These are phyloP conservation scores for Penicillium sp. DNA, from an alignment of 2,329 filamentous ascomycete species.

Conservation along the genomic window DNA sequence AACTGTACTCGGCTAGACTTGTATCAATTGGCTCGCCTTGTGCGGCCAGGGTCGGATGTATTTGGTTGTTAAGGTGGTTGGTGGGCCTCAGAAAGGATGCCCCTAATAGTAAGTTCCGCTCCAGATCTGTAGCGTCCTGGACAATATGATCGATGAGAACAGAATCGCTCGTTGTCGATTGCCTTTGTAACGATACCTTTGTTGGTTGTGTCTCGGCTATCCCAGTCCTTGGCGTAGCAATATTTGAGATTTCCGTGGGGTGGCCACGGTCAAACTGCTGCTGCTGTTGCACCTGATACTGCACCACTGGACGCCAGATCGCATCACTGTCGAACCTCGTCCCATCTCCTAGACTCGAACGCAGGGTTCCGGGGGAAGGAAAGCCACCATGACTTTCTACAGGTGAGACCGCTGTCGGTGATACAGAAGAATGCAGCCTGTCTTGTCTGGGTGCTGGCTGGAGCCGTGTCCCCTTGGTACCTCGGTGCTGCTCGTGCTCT, in stretches of 20 bases:
- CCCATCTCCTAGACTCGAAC: background rate
- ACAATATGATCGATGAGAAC: conserved; percentile 10
- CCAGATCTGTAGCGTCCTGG: conserved; percentile 17
- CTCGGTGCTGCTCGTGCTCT: conserved; percentile 18
- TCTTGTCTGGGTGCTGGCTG: background rate
- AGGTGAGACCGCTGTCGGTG: conserved; percentile 1
- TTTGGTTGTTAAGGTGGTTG: conserved; percentile 4
- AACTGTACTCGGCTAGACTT: background rate
- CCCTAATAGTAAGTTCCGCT: conserved; percentile 15
- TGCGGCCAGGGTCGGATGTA: background rate
- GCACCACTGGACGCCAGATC: background rate
- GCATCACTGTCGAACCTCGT: background rate
- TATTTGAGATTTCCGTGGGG: background rate
- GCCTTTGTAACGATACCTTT: background rate
- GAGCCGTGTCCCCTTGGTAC: conserved; percentile 4
- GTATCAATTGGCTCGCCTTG: background rate
- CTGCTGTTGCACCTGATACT: background rate
- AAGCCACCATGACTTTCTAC: conserved; percentile 3
- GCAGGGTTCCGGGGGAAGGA: background rate
- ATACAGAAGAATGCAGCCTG: background rate
- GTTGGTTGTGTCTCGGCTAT: background rate
- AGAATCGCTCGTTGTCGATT: background rate
- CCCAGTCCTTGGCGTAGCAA: background rate
- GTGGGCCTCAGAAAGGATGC: conserved; percentile 15
- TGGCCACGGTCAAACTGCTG: background rate